Percentiles rank a stretch among this genome's conserved stretches.
Evolutionary conservation across 257 asterid genomes (phyloP).

Genomic region (Solanum appendiculatum): DNA sequence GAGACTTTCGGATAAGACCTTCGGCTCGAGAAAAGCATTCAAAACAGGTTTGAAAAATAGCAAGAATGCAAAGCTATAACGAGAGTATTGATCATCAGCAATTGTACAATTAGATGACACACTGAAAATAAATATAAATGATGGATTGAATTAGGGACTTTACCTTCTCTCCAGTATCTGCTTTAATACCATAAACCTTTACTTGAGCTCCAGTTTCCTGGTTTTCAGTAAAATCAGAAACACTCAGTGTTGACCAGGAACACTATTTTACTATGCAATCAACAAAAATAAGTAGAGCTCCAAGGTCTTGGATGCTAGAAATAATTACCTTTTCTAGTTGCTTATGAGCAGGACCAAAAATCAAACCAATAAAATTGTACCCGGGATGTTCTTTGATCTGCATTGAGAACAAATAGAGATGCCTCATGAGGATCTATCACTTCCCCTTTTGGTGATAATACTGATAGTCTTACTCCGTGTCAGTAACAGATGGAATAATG

Average conservation of each 20-base stretch:
- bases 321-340: conserved; percentile 73
- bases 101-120: background rate
- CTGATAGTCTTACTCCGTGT: background rate
- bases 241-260: background rate
- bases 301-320: background rate
- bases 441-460: background rate
- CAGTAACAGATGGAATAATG: background rate
- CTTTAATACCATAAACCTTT: conserved; percentile 65
- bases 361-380: conserved; percentile 48
- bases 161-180: conserved; percentile 64
- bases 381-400: conserved; percentile 78
- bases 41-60: background rate
- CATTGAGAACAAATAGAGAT: conserved; percentile 17
- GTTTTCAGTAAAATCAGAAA: conserved; percentile 2
- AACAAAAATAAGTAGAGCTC: conserved; percentile 5
- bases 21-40: background rate
- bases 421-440: conserved; percentile 5
- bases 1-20: background rate
- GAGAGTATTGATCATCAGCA: background rate
- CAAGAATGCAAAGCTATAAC: background rate
- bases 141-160: background rate
- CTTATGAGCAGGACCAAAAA: conserved; percentile 66
- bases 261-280: background rate
- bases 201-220: conserved; percentile 97
- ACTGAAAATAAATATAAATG: background rate